phyloP scores from a whole-genome alignment of 2,329 filamentous ascomycete genomes.

The Clonostachys rhizophaga region DNA sequence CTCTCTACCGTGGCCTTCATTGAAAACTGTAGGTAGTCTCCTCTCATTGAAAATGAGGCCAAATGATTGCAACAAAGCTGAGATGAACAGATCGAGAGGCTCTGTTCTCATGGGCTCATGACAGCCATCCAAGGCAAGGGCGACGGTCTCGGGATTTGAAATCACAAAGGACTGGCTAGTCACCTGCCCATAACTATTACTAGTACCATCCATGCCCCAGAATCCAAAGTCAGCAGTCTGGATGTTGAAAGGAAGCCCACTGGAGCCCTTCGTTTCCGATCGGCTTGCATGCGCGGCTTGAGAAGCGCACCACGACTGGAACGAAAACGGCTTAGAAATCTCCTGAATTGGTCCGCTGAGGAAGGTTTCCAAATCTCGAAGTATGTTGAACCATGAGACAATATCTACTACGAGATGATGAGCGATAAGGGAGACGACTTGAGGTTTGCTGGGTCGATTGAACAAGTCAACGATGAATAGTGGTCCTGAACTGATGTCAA shows the following conservation, averaged over 20 bases:
- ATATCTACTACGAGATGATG: conserved; percentile 36
- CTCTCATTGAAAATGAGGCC: conserved; percentile 17
- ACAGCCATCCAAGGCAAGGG: conserved; percentile 21
- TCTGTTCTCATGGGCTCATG: conserved; percentile 19
- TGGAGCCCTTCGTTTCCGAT: conserved; percentile 23
- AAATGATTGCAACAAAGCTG: conserved; percentile 19
- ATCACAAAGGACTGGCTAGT: not conserved
- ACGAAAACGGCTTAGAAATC: conserved; percentile 17
- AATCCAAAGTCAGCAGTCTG: conserved; percentile 12
- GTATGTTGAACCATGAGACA: conserved; percentile 37
- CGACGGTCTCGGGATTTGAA: conserved; percentile 3
- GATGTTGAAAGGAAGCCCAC: conserved; percentile 10
- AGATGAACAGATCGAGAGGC: conserved; percentile 24
- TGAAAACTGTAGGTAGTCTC: conserved; percentile 16
- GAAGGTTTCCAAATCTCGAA: conserved; percentile 34
- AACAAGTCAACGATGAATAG: conserved; percentile 11
- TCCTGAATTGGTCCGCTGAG: conserved; percentile 13
- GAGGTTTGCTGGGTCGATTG: conserved; percentile 13
- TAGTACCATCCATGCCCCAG: conserved; percentile 12
- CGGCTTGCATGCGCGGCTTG: too few species aligned
- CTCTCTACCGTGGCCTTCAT: conserved; percentile 29
- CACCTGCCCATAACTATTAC: not conserved
- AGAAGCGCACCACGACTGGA: conserved; percentile 27
- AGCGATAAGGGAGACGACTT: conserved; percentile 23
- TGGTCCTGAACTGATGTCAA: conserved; percentile 4